phyloP scores from a whole-genome alignment of 2,329 filamentous ascomycete genomes.

The Chaetomiaceae sp. region DNA sequence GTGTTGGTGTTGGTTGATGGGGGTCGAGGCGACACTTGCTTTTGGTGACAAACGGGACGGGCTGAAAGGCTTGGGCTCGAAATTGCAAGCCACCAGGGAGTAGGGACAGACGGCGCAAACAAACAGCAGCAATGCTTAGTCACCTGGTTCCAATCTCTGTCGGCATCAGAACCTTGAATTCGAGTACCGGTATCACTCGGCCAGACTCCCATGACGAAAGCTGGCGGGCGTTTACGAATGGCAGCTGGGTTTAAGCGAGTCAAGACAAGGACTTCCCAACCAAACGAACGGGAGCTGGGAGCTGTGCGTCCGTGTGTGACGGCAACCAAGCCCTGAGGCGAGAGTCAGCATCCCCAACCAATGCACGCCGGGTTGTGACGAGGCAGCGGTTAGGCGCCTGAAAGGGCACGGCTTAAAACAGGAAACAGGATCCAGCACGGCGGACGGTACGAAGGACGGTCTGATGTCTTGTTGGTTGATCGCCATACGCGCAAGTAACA shows the following conservation, averaged over 20 bases:
- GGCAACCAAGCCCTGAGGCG: constrained; percentile 1
- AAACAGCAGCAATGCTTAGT: background rate
- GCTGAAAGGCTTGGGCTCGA: background rate
- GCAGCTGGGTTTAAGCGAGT: background rate
- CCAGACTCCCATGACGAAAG: background rate
- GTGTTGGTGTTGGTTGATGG: too few species aligned
- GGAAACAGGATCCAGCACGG: background rate
- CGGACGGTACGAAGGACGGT: too few species aligned
- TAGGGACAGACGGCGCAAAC: background rate
- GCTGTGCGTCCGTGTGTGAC: background rate
- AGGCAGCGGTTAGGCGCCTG: too few species aligned
- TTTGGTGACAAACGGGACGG: background rate
- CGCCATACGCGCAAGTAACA: background rate
- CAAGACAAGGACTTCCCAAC: background rate
- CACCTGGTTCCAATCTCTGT: background rate
- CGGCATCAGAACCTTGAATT: background rate
- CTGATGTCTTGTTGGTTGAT: too few species aligned
- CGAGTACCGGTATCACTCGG: background rate
- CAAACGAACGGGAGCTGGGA: background rate
- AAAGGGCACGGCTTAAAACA: background rate
- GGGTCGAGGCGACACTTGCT: background rate
- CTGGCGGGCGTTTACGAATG: background rate
- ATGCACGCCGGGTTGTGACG: too few species aligned
- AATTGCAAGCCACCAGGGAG: background rate
- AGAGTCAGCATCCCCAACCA: too few species aligned